phyloP scores from a whole-genome alignment of 2,329 filamentous ascomycete genomes.

The Ilyonectria mors-panacis region DNA sequence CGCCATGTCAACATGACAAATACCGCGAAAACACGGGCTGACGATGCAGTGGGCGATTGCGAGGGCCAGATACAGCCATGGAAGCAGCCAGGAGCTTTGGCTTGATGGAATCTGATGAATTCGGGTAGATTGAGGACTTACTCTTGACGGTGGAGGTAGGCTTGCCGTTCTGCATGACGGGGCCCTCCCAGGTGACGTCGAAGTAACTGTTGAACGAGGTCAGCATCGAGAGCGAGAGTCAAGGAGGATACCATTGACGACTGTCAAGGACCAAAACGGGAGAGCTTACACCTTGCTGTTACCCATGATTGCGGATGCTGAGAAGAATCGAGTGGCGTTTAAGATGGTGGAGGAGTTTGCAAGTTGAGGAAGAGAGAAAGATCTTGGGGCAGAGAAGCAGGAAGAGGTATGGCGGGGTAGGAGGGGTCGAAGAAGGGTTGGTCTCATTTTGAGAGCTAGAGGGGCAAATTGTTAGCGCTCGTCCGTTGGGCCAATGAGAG shows the following conservation, averaged over 20 bases:
- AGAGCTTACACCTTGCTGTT: conserved; percentile 74
- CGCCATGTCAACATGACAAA: conserved; percentile 30
- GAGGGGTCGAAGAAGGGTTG: conserved; percentile 62
- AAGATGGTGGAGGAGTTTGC: conserved; percentile 59
- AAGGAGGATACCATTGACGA: background rate
- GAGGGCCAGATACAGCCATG: background rate
- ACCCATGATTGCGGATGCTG: conserved; percentile 79
- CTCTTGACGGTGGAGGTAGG: conserved; percentile 71
- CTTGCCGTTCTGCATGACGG: conserved; percentile 73
- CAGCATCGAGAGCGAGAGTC: conserved; percentile 34
- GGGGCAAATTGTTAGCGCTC: conserved; percentile 58
- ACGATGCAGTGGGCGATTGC: background rate
- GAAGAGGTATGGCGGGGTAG: conserved; percentile 61
- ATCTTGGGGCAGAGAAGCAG: conserved; percentile 57
- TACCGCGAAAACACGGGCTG: conserved; percentile 7
- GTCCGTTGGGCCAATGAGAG: conserved; percentile 47
- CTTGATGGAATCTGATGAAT: conserved; percentile 24
- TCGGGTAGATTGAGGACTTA: conserved; percentile 59
- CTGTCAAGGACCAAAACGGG: conserved; percentile 18
- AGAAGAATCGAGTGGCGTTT: conserved; percentile 61
- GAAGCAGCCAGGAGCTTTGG: background rate
- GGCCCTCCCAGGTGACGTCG: conserved; percentile 81
- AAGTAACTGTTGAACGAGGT: conserved; percentile 70
- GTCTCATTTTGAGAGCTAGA: conserved; percentile 63
- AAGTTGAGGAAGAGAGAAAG: conserved; percentile 60